Percentiles rank a stretch among this genome's conserved stretches.
Conservation (phyloP, 164 flowering plant species). For the Vitis vinifera region ASM3070453v1 NC_081822.1:23999001-23999500, state of each 20-base stretch:
- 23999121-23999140: background rate
- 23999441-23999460: no score
- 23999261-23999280: background rate
- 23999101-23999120: background rate
- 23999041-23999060: background rate
- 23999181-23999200: background rate
- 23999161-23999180: background rate
- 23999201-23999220: background rate
- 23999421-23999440: no score
- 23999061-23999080: slow-evolving; percentile 8
- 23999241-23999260: slow-evolving; percentile 9
- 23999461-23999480: no score
- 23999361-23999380: no score
- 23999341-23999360: no score
- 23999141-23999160: no score
- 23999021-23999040: background rate
- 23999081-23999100: background rate
- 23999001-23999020: slow-evolving; percentile 31
- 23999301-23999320: no score
- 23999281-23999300: no score
- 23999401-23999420: no score
- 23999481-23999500: no score
- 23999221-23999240: slow-evolving; percentile 1
- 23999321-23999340: no score
- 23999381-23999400: no score